These are phyloP conservation scores for Diutina rugosa DNA, from an alignment of 1,139 yeast genomes.

Conservation along the genomic window DNA sequence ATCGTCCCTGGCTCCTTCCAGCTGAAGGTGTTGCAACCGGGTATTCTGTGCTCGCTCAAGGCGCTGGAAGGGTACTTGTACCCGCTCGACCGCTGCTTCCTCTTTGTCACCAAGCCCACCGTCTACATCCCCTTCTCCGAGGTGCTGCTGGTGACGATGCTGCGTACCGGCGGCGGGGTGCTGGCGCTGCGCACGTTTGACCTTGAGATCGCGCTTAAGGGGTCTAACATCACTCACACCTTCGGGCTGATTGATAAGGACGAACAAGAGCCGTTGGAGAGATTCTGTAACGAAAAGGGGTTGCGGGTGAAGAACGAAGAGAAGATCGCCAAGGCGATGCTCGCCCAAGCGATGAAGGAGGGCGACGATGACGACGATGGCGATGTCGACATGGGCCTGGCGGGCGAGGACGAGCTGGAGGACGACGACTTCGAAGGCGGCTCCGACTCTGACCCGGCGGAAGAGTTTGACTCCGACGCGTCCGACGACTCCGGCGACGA, in stretches of 20 bases:
- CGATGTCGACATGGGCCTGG: slow-evolving; percentile 63
- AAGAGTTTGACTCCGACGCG: slow-evolving; percentile 76
- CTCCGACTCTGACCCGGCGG: slow-evolving; percentile 65
- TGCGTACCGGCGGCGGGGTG: slow-evolving; percentile 69
- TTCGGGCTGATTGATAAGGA: slow-evolving; percentile 87
- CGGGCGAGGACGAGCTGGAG: slow-evolving; percentile 53
- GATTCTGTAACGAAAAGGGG: slow-evolving; percentile 65
- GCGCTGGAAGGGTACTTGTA: slow-evolving; percentile 92
- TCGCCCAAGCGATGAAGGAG: slow-evolving; percentile 65
- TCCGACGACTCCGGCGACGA: slow-evolving; percentile 23
- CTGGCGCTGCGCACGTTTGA: slow-evolving; percentile 87
- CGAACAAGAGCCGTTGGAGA: slow-evolving; percentile 73
- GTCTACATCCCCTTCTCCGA: slow-evolving; percentile 83
- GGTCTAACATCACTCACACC: slow-evolving; percentile 58
- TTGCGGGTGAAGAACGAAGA: slow-evolving; percentile 80
- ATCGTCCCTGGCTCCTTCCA: slow-evolving; percentile 79
- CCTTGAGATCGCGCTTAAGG: slow-evolving; percentile 61
- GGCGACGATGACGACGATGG: slow-evolving; percentile 42
- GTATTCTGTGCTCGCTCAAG: slow-evolving; percentile 81
- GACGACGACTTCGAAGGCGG: slow-evolving; percentile 58
- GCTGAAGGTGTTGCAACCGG: slow-evolving; percentile 65
- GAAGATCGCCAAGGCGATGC: slow-evolving; percentile 69
- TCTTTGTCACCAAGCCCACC: slow-evolving; percentile 91
- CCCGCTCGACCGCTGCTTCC: slow-evolving; percentile 80
- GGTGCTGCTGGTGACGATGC: slow-evolving; percentile 62